Evolutionary conservation across 768 basidiomycete species (phyloP).

Genomic region (Terana coerulea): DNA sequence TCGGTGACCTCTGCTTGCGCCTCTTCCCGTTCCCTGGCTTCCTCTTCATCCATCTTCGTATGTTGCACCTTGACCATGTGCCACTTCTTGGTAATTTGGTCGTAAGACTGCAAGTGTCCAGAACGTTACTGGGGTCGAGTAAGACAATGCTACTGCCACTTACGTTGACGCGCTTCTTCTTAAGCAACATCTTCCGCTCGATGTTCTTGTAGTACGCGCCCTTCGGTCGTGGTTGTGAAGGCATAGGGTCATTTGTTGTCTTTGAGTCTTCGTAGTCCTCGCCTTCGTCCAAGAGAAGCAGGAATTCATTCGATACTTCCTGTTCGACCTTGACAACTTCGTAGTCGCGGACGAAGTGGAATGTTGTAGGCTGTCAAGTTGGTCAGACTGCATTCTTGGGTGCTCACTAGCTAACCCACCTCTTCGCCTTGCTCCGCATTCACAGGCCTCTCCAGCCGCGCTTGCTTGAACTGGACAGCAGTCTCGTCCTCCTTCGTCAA

Average conservation of each 20-base stretch:
- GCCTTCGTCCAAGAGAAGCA: constrained; percentile 66
- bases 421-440: constrained; percentile 52
- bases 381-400: too few relatives aligned
- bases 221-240: constrained; percentile 35
- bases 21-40: constrained; percentile 76
- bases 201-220: constrained; percentile 91
- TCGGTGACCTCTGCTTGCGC: constrained; percentile 75
- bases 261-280: constrained; percentile 33
- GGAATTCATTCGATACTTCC: constrained; percentile 81
- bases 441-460: constrained; percentile 41
- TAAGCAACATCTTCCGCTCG: constrained; percentile 82
- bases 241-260: constrained; percentile 15
- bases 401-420: too few relatives aligned
- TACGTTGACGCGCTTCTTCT: constrained; percentile 81
- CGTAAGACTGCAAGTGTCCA: constrained; percentile 45
- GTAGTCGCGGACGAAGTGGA: constrained; percentile 79
- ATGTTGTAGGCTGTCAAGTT: constrained; percentile 61
- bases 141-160: constrained; percentile 22
- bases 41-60: constrained; percentile 65
- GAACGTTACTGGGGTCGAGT: neutral
- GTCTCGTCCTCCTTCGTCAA: constrained; percentile 73
- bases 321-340: constrained; percentile 85
- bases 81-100: constrained; percentile 80
- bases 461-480: constrained; percentile 62
- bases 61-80: constrained; percentile 73